Conservation (phyloP, 257 asterid genomes). For the Rubia yunnanensis region DNA sequence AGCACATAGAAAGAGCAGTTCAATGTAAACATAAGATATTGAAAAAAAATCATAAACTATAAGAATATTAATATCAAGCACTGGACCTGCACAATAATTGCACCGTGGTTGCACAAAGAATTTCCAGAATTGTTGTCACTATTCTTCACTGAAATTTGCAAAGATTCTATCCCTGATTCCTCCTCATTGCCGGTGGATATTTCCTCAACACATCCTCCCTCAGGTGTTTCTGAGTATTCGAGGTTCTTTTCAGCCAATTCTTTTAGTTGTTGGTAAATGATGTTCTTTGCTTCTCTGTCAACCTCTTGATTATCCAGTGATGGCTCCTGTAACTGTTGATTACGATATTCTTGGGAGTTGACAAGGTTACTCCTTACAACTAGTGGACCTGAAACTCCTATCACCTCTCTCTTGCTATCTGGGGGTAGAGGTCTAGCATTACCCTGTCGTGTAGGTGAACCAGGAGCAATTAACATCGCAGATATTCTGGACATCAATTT, state of each 20-base stretch:
- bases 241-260: constrained; percentile 1
- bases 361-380: constrained; percentile 18
- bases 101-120: too few species aligned
- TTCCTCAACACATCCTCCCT: constrained; percentile 22
- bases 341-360: constrained; percentile 23
- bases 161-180: too few species aligned
- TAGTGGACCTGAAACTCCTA: too few species aligned
- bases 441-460: too few species aligned
- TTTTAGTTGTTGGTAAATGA: too few species aligned
- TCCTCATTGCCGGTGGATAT: constrained; percentile 24
- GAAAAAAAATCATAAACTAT: constrained; percentile 7
- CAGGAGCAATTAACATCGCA: constrained; percentile 35
- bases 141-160: constrained; percentile 22
- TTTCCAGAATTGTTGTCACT: too few species aligned
- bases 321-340: constrained; percentile 23
- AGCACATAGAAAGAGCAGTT: background rate
- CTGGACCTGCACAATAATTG: constrained; percentile 44
- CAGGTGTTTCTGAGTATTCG: constrained; percentile 14
- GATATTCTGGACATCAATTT: constrained; percentile 46
- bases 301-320: constrained; percentile 16
- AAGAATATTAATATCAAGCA: constrained; percentile 8
- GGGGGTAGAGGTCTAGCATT: constrained; percentile 23
- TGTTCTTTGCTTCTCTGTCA: constrained; percentile 32
- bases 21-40: background rate
- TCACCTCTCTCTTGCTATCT: too few species aligned